Evolutionary conservation across 768 basidiomycete genomes (phyloP), one percentile per base, ranked within the genome.

Genomic region (Tylopilus vinaceipallidus): DNA sequence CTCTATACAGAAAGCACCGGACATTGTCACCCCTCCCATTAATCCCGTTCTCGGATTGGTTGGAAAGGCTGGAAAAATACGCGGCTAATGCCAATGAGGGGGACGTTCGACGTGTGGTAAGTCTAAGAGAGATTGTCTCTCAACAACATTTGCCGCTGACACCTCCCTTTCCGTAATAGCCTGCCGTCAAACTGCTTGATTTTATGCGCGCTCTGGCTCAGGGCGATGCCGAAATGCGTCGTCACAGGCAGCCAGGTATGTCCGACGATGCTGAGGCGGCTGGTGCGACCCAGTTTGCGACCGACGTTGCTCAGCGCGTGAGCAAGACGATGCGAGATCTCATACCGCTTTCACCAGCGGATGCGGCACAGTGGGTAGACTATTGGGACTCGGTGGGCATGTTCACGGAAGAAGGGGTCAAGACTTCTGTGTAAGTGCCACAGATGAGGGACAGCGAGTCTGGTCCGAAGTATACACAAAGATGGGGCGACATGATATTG

Each of bases 381-480:
- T 75, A 75, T 47, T 75, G 74, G 74, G 64, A 50, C 33, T 58
- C 50, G 14, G 49, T 45, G 11, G 63, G 62, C 17, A 61, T 69
- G 50, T 59, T 68, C 19, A 30, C 34, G 29, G 42, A 43, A 24
- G 41, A 22, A 29, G 33, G 20, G 17, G 23, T 14, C 19, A 19
- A 52, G 19, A 27, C 19, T 22, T 30, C n/a, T n/a, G n/a, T n/a
- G n/a, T n/a, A n/a, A n/a, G n/a, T n/a, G n/a, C n/a, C n/a, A n/a
- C n/a, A n/a, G n/a, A n/a, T n/a, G n/a, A n/a, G n/a, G n/a, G n/a
- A n/a, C n/a, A n/a, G n/a, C n/a, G n/a, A n/a, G n/a, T n/a, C n/a
- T n/a, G n/a, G n/a, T n/a, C n/a, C n/a, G n/a, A n/a, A n/a, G n/a
- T n/a, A n/a, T n/a, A n/a, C n/a, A n/a, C n/a, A n/a, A n/a, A n/a